Base-by-base conservation (phyloP, 164 flowering plant species). In the Dillenia turbinata region DNA sequence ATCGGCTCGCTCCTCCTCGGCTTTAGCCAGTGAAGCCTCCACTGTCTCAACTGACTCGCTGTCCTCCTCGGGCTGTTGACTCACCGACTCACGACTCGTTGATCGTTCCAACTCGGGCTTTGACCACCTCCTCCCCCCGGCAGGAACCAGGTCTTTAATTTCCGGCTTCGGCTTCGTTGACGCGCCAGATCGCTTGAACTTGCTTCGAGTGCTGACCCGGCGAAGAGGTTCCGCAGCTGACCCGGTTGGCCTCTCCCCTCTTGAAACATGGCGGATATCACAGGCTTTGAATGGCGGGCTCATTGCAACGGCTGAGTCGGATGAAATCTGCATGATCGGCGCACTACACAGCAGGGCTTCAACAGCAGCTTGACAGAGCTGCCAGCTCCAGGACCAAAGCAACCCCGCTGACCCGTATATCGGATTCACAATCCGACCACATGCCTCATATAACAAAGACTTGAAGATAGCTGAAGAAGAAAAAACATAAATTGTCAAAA, bases 361-460 rank as follows among this genome's bases (percentile, higher is more conserved):
- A 17, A 71, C 74, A 13, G 74, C 74, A 1, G 65, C 58, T 44
- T 59, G 69, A 59, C 84, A 82, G 9, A 67, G 79, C 5, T 68
- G 66, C 86, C 86, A 80, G 49, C 58, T 64, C 16, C 82, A 81
- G 8, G 82, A 72, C 61, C 62, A 60, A 19, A 74, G 56, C 68
- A 82, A 62, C 33, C 86, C 86, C 47, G 64, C 76, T 1, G 84
- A 70, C 2, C 84, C 86, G 55, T 75, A 52, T 2, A 82, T 65
- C 19, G 86, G 86, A 67, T 82, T 75, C 47, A 82, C 75, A 33
- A 79, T 82, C 64, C 86, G 66, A 2, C 86, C 86, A 57, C 83
- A 79, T 3, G 86, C 83, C 47, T 82, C 86, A 66, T 75, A 77
- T 9, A 82, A 55, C 56, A 82, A 64, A 0, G 86, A 82, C 58